These are phyloP conservation scores for Leptographium procerum DNA, from an alignment of 2,329 filamentous ascomycete genomes.

Conservation along the genomic window DNA sequence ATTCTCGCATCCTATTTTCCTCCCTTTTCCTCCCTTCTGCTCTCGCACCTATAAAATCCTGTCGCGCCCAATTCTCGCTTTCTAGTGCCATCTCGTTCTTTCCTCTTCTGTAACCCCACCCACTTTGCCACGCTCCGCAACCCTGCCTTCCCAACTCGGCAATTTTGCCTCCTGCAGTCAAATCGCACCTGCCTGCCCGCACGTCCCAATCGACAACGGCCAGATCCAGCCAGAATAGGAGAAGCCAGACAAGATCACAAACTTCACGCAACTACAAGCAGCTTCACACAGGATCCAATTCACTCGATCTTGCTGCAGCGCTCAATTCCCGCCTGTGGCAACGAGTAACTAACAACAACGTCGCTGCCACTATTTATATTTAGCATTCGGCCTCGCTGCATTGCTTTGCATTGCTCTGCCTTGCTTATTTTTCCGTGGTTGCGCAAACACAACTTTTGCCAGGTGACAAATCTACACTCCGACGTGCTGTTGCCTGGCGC, in stretches of 20 bases:
- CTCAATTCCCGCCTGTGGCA: neutral
- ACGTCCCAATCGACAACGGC: neutral
- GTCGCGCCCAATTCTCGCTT: neutral
- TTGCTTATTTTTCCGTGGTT: neutral
- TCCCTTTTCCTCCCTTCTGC: neutral
- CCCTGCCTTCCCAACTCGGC: constrained; percentile 12
- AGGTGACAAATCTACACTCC: constrained; percentile 5
- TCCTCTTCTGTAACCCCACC: constrained; percentile 3
- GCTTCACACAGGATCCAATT: neutral
- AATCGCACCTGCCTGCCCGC: neutral
- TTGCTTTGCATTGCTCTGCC: no score
- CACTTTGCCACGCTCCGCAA: constrained; percentile 5
- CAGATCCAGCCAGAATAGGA: neutral
- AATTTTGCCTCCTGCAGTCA: neutral
- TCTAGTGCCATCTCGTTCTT: neutral
- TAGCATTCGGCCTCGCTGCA: neutral
- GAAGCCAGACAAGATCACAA: neutral
- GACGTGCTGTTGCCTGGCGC: constrained; percentile 9
- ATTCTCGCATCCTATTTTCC: neutral
- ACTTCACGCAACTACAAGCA: neutral
- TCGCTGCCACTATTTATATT: neutral
- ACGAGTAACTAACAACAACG: no score
- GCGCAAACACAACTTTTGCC: neutral
- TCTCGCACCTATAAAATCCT: neutral
- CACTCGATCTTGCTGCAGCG: neutral